These are phyloP conservation scores for Paraleonurus japonicus DNA, from an alignment of 257 asterid species.

Conservation along the genomic window DNA sequence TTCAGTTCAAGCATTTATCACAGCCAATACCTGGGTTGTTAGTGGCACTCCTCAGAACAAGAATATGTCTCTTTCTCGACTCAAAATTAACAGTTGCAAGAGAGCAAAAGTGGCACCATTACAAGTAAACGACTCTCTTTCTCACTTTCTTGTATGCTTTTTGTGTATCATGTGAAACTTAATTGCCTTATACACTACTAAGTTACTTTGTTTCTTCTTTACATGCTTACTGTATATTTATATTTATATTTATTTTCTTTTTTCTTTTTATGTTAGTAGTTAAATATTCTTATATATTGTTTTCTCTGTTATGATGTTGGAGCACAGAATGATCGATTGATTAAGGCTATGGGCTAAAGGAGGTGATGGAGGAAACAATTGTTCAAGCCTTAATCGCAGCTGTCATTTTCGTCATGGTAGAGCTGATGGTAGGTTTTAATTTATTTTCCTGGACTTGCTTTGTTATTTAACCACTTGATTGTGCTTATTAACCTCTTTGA, in stretches of 20 bases:
- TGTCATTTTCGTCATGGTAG: constrained; percentile 77
- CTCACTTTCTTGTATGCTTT: constrained; percentile 2
- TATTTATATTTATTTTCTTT: not conserved
- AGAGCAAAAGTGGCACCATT: constrained; percentile 66
- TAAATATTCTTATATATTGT: not conserved
- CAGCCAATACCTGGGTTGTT: constrained; percentile 79
- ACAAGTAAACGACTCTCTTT: constrained; percentile 46
- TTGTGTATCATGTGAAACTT: not conserved
- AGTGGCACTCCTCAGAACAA: constrained; percentile 77
- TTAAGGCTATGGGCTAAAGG: constrained; percentile 83
- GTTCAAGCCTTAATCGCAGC: constrained; percentile 79
- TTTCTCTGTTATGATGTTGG: constrained; percentile 47
- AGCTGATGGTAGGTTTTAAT: constrained; percentile 74
- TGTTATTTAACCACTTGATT: constrained; percentile 2
- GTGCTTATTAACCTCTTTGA: not conserved
- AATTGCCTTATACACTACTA: constrained; percentile 6
- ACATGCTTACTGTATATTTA: not conserved
- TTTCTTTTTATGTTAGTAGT: not conserved
- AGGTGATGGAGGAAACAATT: constrained; percentile 96
- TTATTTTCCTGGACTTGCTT: not conserved
- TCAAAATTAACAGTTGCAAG: too few species aligned
- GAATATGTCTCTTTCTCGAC: constrained; percentile 35
- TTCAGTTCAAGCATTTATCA: constrained; percentile 72
- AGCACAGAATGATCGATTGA: constrained; percentile 82
- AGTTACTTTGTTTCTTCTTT: not conserved